Evolutionary conservation across 2,329 filamentous ascomycete genomes (phyloP), one percentile per base, ranked within the genome.

Genomic region (Sphaerostilbella broomeana): DNA sequence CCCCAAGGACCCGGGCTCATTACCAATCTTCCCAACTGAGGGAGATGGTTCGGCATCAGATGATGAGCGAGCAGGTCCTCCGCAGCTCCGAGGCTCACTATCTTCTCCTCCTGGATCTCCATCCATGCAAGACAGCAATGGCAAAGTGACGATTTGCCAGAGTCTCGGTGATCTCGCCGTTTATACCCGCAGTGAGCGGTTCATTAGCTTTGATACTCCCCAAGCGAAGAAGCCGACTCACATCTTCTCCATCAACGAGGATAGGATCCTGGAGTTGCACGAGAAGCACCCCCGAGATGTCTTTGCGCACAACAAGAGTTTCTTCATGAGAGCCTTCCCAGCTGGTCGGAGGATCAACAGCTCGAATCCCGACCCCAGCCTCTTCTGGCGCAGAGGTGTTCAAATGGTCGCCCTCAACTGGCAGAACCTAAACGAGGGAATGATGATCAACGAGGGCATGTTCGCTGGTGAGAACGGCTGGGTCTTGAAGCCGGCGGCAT

Each of bases 331-430:
- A 22, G 87, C 94, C 8, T 98, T 95, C 57, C 92, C 92, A 5
- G 82, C 83, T 17, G 82, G 78, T 3, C 73, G 76, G 45, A 80
- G 89, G 24, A 73, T 95, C 37, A 79, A 82, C 52, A 95, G 89
- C 30, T 86, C 85, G n/a, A 98, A 98, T 58, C 92, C 92, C 27
- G 89, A 97, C 53, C 92, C 92, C 1, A 81, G 88, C 47, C 79
- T 79, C 29, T 94, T 88, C 58, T 98, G 92, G 92, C 80, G 88
- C 35, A 81, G 86, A 38, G 92, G 92, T 19, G 89, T 95, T 15
- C 92, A 98, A 61, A 97, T 98, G 90, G 89, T 87, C 5, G 90
- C 92, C 13, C 75, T 97, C 60, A 98, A 98, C 60, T 97, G 92
- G 90, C 92, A 98, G 62, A 90, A 84, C 3, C 84, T 89, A 50